These are phyloP conservation scores for Phaeomoniella chlamydospora DNA, from an alignment of 2,329 filamentous ascomycete genomes.

Conservation along the genomic window DNA sequence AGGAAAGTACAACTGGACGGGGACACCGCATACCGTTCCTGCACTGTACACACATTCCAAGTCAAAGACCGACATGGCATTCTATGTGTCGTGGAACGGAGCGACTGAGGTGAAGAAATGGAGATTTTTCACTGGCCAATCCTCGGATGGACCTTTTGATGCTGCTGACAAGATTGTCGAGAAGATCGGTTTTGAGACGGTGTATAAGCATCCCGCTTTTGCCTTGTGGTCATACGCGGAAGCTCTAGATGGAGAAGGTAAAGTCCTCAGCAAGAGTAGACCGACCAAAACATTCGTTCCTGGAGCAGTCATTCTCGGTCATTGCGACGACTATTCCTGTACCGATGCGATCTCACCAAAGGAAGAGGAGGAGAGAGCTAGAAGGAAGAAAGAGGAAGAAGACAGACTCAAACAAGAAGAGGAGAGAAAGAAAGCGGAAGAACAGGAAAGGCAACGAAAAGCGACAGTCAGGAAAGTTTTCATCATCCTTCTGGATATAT, in stretches of 20 bases:
- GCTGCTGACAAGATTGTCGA: slow-evolving; percentile 12
- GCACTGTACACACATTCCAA: slow-evolving; percentile 24
- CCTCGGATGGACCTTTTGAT: slow-evolving; percentile 15
- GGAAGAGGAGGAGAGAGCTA: slow-evolving; percentile 4
- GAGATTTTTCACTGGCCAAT: slow-evolving; percentile 15
- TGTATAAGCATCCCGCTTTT: slow-evolving; percentile 12
- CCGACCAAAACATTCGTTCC: slow-evolving; percentile 21
- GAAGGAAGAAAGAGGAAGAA: slow-evolving; percentile 5
- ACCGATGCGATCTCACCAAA: slow-evolving; percentile 5
- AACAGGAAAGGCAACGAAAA: slow-evolving; percentile 1
- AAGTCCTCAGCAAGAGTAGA: slow-evolving; percentile 17
- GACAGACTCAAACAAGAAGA: not conserved
- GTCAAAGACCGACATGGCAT: slow-evolving; percentile 10
- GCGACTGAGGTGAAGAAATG: slow-evolving; percentile 31
- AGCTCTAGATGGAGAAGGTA: slow-evolving; percentile 18
- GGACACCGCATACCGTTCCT: slow-evolving; percentile 23
- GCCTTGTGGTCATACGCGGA: slow-evolving; percentile 15
- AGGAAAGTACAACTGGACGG: slow-evolving; percentile 24
- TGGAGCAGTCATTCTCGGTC: slow-evolving; percentile 14
- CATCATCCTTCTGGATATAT: not conserved
- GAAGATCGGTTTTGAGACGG: slow-evolving; percentile 25
- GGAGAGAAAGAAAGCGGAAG: slow-evolving; percentile 1
- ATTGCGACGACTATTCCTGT: slow-evolving; percentile 11
- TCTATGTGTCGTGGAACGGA: slow-evolving; percentile 31
- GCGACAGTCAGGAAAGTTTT: not conserved